These are phyloP conservation scores for Voacanga thouarsii DNA, from an alignment of 257 asterid species.

Conservation along the genomic window DNA sequence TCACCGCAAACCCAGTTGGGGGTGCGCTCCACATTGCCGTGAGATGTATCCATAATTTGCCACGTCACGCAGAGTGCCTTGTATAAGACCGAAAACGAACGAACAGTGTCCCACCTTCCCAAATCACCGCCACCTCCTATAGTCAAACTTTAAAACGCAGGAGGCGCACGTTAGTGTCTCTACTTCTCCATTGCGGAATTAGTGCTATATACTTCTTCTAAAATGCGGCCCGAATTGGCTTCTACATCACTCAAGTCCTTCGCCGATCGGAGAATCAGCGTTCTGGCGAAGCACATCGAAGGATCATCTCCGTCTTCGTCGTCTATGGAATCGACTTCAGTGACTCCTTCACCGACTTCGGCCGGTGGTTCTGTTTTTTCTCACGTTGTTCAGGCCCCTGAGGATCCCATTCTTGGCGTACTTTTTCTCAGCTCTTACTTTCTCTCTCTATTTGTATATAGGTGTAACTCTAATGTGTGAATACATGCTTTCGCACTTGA, in stretches of 20 bases:
- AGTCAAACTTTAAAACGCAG: not conserved
- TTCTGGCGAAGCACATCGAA: conserved; percentile 61
- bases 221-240: conserved; percentile 44
- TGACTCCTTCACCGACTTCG: conserved; percentile 66
- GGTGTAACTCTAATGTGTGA: not conserved
- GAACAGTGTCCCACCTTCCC: not conserved
- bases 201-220: not conserved
- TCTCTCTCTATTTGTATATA: not conserved
- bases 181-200: not conserved
- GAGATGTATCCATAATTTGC: not conserved
- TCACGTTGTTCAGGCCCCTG: conserved; percentile 79
- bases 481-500: not conserved
- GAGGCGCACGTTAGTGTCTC: not conserved
- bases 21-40: not conserved
- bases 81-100: not conserved
- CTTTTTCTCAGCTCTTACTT: not conserved
- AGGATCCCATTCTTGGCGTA: conserved; percentile 99
- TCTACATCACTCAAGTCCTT: conserved; percentile 29
- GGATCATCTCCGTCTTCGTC: conserved; percentile 26
- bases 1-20: not conserved
- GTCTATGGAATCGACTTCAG: conserved; percentile 21
- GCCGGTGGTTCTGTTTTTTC: conserved; percentile 54
- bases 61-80: not conserved
- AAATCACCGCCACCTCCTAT: not conserved
- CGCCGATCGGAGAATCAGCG: conserved; percentile 67